Evolutionary conservation across 2,329 filamentous ascomycete species (phyloP).

Genomic region (Colletotrichum tabaci): DNA sequence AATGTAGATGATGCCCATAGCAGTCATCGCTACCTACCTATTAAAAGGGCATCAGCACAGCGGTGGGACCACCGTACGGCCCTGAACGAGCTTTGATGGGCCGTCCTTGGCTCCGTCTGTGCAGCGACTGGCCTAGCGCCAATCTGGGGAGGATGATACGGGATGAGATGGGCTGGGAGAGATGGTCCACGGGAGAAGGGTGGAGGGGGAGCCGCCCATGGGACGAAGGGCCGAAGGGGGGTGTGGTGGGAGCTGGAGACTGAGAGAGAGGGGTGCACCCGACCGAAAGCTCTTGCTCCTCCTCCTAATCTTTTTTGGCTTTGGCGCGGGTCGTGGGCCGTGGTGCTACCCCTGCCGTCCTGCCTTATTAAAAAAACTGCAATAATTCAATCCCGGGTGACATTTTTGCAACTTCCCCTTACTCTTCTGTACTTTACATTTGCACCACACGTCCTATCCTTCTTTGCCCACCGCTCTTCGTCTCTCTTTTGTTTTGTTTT

Average conservation of each 20-base stretch:
- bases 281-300: constrained; percentile 5
- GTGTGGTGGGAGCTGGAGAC: neutral
- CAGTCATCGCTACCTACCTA: neutral
- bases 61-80: constrained; percentile 37
- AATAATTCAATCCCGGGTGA: constrained; percentile 42
- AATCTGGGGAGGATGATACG: constrained; percentile 38
- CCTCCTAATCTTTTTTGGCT: constrained; percentile 36
- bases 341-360: constrained; percentile 42
- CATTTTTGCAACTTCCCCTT: constrained; percentile 44
- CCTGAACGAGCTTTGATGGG: constrained; percentile 35
- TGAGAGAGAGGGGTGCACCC: constrained; percentile 9
- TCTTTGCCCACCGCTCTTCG: constrained; percentile 22
- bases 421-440: constrained; percentile 36
- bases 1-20: neutral
- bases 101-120: constrained; percentile 43
- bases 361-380: constrained; percentile 42
- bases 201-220: constrained; percentile 1
- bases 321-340: constrained; percentile 24
- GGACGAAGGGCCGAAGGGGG: neutral
- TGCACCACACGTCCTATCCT: constrained; percentile 20
- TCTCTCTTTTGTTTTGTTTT: constrained; percentile 22
- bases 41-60: constrained; percentile 25
- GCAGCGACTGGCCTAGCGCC: constrained; percentile 40
- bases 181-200: neutral
- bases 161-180: constrained; percentile 11